Evolutionary conservation across 2,329 filamentous ascomycete genomes (phyloP).

Genomic region (Penicillium concentricum): DNA sequence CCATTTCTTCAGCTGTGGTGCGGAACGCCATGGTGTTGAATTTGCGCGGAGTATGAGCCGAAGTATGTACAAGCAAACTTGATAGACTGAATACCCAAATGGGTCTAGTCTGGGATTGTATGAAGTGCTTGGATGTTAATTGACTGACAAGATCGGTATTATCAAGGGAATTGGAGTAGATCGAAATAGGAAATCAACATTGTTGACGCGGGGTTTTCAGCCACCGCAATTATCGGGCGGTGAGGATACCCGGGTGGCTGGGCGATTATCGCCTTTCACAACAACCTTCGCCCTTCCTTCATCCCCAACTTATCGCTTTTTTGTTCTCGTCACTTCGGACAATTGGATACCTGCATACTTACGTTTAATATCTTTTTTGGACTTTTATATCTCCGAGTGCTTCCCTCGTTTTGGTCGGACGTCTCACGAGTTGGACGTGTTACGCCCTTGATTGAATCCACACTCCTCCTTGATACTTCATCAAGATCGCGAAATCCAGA

Average conservation of each 20-base stretch:
- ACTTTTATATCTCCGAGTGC: not conserved
- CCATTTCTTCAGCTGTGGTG: conserved; percentile 49
- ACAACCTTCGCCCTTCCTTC: conserved; percentile 21
- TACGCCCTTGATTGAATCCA: conserved; percentile 14
- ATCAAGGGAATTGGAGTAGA: not conserved
- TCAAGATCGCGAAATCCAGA: not conserved
- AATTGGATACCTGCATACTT: not conserved
- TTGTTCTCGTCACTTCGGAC: conserved; percentile 4
- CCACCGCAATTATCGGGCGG: conserved; percentile 16
- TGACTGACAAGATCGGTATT: not conserved
- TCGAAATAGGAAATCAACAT: conserved; percentile 19
- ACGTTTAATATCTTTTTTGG: not conserved
- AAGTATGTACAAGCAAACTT: not conserved
- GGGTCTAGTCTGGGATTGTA: not conserved
- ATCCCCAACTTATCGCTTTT: conserved; percentile 7
- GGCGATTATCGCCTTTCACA: conserved; percentile 20
- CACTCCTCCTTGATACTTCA: not conserved
- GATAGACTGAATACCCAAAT: not conserved
- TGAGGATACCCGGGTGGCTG: conserved; percentile 22
- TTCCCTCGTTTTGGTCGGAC: not conserved
- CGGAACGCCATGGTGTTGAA: conserved; percentile 35
- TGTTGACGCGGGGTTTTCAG: conserved; percentile 13
- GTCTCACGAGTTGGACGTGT: not conserved
- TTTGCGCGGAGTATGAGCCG: not conserved
- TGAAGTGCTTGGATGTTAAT: not conserved